Evolutionary conservation across 2,329 filamentous ascomycete species (phyloP).

Genomic region (Epichloe festucae): DNA sequence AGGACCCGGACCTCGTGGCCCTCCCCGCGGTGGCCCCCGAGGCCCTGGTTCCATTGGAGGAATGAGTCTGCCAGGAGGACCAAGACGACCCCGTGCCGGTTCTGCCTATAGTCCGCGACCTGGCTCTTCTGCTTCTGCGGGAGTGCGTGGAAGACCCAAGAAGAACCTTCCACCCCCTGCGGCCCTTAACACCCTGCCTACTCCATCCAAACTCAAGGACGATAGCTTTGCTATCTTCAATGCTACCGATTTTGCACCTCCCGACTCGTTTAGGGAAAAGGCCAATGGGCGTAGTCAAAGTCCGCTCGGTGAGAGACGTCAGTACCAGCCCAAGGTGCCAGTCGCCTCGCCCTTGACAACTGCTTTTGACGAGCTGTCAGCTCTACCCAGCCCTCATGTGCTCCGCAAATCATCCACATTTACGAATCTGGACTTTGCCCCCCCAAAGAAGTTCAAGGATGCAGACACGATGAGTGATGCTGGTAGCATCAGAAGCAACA

Average conservation of each 20-base stretch:
- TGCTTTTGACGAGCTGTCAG: slow-evolving; percentile 74
- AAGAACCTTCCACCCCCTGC: slow-evolving; percentile 54
- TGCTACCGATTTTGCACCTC: slow-evolving; percentile 79
- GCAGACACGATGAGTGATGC: slow-evolving; percentile 48
- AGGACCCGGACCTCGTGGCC: slow-evolving; percentile 16
- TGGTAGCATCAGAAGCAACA: slow-evolving; percentile 53
- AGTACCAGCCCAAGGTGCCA: slow-evolving; percentile 63
- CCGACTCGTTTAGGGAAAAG: slow-evolving; percentile 50
- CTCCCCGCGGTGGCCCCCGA: slow-evolving; percentile 9
- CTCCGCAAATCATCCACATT: slow-evolving; percentile 69
- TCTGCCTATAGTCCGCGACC: slow-evolving; percentile 28
- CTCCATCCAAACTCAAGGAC: slow-evolving; percentile 71
- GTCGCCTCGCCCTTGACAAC: slow-evolving; percentile 68
- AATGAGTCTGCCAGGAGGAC: slow-evolving; percentile 31
- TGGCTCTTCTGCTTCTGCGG: slow-evolving; percentile 49
- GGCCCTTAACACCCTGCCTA: slow-evolving; percentile 64
- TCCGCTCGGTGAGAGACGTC: slow-evolving; percentile 48
- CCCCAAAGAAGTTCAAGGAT: slow-evolving; percentile 64
- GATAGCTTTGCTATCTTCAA: slow-evolving; percentile 58
- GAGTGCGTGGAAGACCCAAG: slow-evolving; percentile 29
- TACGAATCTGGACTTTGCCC: slow-evolving; percentile 68
- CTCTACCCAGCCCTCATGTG: slow-evolving; percentile 76
- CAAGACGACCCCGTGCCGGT: slow-evolving; percentile 43
- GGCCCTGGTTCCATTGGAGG: slow-evolving; percentile 36
- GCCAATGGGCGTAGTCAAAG: slow-evolving; percentile 56